A percentile compares a stretch with the other conserved stretches of the same genome.
These are phyloP conservation scores for Apostasia shenzhenica DNA, from an alignment of 106 monocot genomes.

Conservation along the genomic window DNA sequence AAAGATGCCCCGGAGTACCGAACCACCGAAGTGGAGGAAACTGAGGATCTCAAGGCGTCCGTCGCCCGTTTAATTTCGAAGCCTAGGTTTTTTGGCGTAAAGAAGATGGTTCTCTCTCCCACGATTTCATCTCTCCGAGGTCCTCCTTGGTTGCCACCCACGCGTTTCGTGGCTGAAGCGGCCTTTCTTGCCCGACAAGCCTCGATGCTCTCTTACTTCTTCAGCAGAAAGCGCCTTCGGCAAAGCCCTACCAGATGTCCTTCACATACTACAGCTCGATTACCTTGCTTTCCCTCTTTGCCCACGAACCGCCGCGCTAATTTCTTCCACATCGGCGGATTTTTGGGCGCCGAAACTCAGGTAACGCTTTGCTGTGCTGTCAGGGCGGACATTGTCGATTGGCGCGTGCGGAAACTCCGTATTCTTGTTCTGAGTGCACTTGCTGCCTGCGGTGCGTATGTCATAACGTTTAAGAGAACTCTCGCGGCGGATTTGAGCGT, in stretches of 20 bases:
- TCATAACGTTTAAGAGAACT: conserved; percentile 16
- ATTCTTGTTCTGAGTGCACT: conserved; percentile 3
- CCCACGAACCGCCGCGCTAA: background rate
- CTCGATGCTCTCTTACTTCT: background rate
- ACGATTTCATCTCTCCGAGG: conserved; percentile 1
- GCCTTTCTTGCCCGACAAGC: background rate
- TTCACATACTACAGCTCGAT: background rate
- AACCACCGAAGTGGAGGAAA: too few species aligned
- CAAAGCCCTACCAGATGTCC: background rate
- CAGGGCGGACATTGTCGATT: background rate
- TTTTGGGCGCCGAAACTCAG: background rate
- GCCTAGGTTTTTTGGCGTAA: background rate
- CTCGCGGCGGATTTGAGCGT: conserved; percentile 24
- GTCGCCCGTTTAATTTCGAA: too few species aligned
- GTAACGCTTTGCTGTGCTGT: background rate
- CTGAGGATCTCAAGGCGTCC: too few species aligned
- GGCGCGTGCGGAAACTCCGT: background rate
- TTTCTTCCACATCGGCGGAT: background rate
- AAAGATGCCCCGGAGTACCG: too few species aligned
- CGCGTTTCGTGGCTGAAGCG: too few species aligned
- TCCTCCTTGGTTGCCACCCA: background rate
- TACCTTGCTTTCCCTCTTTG: background rate
- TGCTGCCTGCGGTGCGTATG: conserved; percentile 21
- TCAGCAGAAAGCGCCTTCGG: background rate
- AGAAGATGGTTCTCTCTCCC: background rate